Evolutionary conservation across 805 yeast species (phyloP).

Genomic region (Barnettozyma sucrosica): DNA sequence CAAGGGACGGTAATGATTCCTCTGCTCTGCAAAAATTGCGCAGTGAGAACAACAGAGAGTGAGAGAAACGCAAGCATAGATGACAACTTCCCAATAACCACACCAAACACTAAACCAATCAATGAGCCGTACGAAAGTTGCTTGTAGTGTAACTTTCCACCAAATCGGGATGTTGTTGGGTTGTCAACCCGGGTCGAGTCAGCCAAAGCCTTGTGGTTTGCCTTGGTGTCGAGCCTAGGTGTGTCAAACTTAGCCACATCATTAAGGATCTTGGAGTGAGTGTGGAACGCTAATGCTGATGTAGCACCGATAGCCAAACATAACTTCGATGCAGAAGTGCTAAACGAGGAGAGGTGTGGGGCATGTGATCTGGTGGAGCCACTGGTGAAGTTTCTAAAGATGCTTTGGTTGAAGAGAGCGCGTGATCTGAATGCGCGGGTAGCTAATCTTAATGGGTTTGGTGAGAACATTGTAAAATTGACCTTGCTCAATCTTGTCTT

Average conservation of each 20-base stretch:
- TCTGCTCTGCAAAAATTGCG: conserved; percentile 47
- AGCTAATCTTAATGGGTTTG: conserved; percentile 12
- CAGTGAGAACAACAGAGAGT: conserved; percentile 36
- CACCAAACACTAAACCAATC: conserved; percentile 51
- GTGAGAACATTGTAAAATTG: conserved; percentile 14
- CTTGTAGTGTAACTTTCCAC: conserved; percentile 46
- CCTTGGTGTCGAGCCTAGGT: conserved; percentile 5
- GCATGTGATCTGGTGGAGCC: background rate
- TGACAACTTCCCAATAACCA: conserved; percentile 53
- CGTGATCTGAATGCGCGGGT: conserved; percentile 13
- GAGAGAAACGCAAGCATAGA: conserved; percentile 46
- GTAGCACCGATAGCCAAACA: conserved; percentile 25
- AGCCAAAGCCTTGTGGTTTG: background rate
- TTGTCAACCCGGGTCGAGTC: conserved; percentile 5
- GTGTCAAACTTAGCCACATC: conserved; percentile 23
- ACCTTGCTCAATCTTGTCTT: background rate
- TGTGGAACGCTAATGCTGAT: conserved; percentile 12
- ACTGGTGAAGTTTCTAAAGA: conserved; percentile 7
- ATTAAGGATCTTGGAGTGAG: conserved; percentile 23
- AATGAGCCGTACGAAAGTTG: conserved; percentile 58
- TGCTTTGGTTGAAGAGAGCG: background rate
- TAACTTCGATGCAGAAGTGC: conserved; percentile 11
- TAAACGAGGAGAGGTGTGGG: background rate
- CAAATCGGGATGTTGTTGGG: conserved; percentile 26
- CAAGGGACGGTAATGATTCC: conserved; percentile 43